phyloP scores from a whole-genome alignment of 2,329 filamentous ascomycete genomes.

The Plectosphaerella sp. region DNA sequence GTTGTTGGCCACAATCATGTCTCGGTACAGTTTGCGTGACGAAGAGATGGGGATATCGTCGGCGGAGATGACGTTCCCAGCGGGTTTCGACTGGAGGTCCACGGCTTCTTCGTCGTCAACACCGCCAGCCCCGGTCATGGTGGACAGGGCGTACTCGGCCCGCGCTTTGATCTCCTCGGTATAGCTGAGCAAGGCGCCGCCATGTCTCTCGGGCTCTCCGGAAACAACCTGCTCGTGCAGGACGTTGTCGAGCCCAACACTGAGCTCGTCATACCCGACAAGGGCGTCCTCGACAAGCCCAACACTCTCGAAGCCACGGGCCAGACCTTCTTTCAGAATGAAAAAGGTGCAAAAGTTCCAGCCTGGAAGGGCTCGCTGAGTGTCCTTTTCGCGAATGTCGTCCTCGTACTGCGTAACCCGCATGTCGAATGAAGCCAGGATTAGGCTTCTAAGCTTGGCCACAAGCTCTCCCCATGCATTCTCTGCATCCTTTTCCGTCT shows the following conservation, averaged over 20 bases:
- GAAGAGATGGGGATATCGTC: constrained; percentile 59
- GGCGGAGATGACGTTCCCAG: constrained; percentile 27
- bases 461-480: constrained; percentile 82
- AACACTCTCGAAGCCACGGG: constrained; percentile 91
- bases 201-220: constrained; percentile 59
- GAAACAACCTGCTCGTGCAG: constrained; percentile 66
- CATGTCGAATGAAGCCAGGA: constrained; percentile 84
- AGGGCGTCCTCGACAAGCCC: constrained; percentile 93
- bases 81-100: constrained; percentile 42
- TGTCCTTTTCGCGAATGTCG: constrained; percentile 91
- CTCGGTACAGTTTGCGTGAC: constrained; percentile 76
- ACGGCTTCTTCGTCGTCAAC: constrained; percentile 36
- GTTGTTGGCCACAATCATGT: constrained; percentile 88
- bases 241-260: constrained; percentile 78
- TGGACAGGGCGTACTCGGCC: constrained; percentile 47
- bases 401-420: constrained; percentile 94
- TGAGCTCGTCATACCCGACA: constrained; percentile 91
- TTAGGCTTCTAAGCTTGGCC: constrained; percentile 79
- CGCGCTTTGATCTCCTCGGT: constrained; percentile 69
- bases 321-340: constrained; percentile 91
- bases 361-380: constrained; percentile 78
- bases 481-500: constrained; percentile 73
- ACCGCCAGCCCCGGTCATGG: constrained; percentile 20
- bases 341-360: constrained; percentile 99
- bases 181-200: constrained; percentile 65